phyloP scores from a whole-genome alignment of 257 asterid genomes.

The Paraleonurus japonicus region DNA sequence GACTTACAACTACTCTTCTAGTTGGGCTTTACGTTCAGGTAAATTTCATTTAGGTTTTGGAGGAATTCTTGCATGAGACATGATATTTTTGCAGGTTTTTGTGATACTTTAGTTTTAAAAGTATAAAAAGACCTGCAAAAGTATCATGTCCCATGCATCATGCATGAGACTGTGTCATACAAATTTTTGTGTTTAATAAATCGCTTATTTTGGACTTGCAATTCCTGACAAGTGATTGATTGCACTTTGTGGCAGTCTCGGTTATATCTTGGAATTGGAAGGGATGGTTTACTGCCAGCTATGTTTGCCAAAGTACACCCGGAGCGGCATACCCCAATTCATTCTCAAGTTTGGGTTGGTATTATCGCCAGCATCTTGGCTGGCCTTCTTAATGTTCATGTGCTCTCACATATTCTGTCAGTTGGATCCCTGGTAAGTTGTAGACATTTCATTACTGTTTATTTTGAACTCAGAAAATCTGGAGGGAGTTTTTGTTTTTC shows the following conservation, averaged over 20 bases:
- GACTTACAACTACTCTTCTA: conserved; percentile 89
- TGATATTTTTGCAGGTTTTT: background rate
- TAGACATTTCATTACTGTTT: background rate
- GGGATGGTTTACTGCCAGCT: conserved; percentile 89
- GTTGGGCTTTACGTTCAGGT: conserved; percentile 99
- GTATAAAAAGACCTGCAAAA: background rate
- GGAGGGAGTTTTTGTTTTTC: background rate
- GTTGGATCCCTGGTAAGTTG: conserved; percentile 90
- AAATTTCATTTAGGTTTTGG: conserved; percentile 20
- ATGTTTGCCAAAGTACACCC: conserved; percentile 77
- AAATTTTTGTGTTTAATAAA: background rate
- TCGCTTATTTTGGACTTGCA: conserved; percentile 2
- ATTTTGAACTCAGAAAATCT: background rate
- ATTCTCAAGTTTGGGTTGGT: conserved; percentile 96
- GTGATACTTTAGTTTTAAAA: background rate
- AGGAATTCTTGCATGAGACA: background rate
- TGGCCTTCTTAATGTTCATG: conserved; percentile 75
- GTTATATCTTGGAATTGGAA: conserved; percentile 90
- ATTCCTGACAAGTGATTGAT: conserved; percentile 27
- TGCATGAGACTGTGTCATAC: no score
- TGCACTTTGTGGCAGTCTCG: conserved; percentile 63
- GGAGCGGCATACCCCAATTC: conserved; percentile 73
- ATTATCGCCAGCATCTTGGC: conserved; percentile 76
- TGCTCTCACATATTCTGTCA: conserved; percentile 89
- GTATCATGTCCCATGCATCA: no score